These are phyloP conservation scores for Rubia peregrina DNA, from an alignment of 305 asterid species.

Conservation along the genomic window DNA sequence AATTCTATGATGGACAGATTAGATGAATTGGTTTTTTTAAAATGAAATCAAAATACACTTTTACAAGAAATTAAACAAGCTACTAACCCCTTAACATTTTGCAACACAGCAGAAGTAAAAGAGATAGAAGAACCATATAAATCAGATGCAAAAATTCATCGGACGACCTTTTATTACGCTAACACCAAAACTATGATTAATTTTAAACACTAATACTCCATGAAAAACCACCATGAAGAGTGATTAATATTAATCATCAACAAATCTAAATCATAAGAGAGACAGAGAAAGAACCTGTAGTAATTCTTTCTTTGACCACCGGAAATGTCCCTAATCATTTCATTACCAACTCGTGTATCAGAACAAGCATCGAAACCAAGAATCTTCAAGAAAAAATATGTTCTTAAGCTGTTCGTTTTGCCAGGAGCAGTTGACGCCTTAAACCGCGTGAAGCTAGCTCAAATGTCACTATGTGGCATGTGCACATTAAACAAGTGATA, in stretches of 20 bases:
- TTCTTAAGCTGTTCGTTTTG: constrained; percentile 58
- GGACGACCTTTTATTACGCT: too few species aligned
- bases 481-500: neutral
- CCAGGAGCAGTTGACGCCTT: constrained; percentile 76
- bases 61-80: neutral
- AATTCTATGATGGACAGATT: neutral
- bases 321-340: constrained; percentile 83
- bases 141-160: too few species aligned
- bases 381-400: constrained; percentile 75
- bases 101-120: too few species aligned
- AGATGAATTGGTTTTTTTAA: neutral
- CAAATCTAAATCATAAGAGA: neutral
- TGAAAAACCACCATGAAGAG: too few species aligned
- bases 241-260: too few species aligned
- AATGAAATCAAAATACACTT: neutral
- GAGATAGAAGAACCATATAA: too few species aligned
- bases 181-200: too few species aligned
- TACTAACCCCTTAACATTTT: neutral
- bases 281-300: constrained; percentile 68
- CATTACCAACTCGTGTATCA: constrained; percentile 75
- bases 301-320: constrained; percentile 92
- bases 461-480: neutral
- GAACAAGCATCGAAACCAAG: constrained; percentile 82
- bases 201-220: too few species aligned
- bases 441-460: neutral